Conservation (phyloP, 768 basidiomycete species). For the Saitozyma sp. region DNA sequence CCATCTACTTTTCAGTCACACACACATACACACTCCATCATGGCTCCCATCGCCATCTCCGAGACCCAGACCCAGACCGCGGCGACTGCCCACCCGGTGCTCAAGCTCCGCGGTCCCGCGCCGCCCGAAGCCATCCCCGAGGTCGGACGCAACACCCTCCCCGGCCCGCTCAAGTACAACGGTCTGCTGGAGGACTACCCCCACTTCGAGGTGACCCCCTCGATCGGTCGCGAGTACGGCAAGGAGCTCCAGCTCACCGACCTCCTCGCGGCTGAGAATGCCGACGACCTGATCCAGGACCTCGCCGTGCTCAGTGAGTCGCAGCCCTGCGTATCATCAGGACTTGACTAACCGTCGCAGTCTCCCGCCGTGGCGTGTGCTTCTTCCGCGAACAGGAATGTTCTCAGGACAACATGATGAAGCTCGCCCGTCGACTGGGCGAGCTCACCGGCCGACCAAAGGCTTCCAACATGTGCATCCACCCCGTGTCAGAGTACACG, state of each 20-base stretch:
- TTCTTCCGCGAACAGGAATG: slow-evolving; percentile 53
- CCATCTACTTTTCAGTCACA: no score
- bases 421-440: slow-evolving; percentile 38
- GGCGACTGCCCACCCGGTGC: not conserved
- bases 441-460: slow-evolving; percentile 46
- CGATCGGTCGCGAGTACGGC: slow-evolving; percentile 62
- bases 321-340: not conserved
- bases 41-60: no score
- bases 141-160: slow-evolving; percentile 11
- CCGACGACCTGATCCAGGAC: slow-evolving; percentile 61
- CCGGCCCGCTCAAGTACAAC: slow-evolving; percentile 29
- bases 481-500: slow-evolving; percentile 48
- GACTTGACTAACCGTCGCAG: slow-evolving; percentile 16
- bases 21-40: no score
- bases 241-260: slow-evolving; percentile 57
- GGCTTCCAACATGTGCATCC: slow-evolving; percentile 37
- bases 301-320: slow-evolving; percentile 57
- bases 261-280: slow-evolving; percentile 57
- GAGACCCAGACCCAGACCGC: not conserved
- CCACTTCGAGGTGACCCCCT: slow-evolving; percentile 56
- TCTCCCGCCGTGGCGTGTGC: slow-evolving; percentile 51
- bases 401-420: slow-evolving; percentile 39
- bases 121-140: slow-evolving; percentile 3
- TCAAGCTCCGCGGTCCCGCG: slow-evolving; percentile 4
- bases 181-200: slow-evolving; percentile 36